phyloP scores from a whole-genome alignment of 441 rosid species.

The Sinapis alba region DNA sequence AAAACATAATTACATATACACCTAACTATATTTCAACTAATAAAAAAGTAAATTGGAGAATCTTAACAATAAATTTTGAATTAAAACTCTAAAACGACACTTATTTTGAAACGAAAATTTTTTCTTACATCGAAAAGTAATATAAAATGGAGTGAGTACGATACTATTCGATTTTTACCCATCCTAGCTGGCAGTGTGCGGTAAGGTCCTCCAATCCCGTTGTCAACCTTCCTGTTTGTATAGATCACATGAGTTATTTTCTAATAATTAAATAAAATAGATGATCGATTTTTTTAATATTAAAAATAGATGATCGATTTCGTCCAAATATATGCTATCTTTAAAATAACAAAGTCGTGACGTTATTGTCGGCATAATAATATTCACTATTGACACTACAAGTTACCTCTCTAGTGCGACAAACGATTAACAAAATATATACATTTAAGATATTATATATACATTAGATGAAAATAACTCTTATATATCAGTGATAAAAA shows the following conservation, averaged over 20 bases:
- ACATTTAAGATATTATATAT: not conserved
- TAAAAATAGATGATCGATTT: constrained; percentile 23
- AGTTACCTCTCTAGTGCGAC: not conserved
- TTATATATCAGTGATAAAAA: too few species aligned
- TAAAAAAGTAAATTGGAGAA: too few species aligned
- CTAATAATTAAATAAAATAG: not conserved
- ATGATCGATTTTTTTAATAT: not conserved
- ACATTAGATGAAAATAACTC: too few species aligned
- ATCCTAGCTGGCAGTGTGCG: too few species aligned
- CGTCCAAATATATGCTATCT: constrained; percentile 42
- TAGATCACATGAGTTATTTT: constrained; percentile 30
- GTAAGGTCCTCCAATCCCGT: constrained; percentile 47
- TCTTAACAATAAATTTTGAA: too few species aligned
- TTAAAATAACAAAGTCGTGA: constrained; percentile 35
- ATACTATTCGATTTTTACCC: too few species aligned
- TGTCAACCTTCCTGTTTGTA: constrained; percentile 28
- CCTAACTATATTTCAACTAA: too few species aligned
- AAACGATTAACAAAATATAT: not conserved
- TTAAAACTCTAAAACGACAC: too few species aligned
- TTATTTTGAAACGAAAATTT: too few species aligned
- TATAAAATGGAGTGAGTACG: too few species aligned
- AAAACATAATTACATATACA: too few species aligned
- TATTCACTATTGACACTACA: not conserved
- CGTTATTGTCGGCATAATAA: constrained; percentile 40
- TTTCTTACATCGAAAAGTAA: too few species aligned